phyloP scores from a whole-genome alignment of 129 eudicot genomes.

The Saussurea involucrata region DNA sequence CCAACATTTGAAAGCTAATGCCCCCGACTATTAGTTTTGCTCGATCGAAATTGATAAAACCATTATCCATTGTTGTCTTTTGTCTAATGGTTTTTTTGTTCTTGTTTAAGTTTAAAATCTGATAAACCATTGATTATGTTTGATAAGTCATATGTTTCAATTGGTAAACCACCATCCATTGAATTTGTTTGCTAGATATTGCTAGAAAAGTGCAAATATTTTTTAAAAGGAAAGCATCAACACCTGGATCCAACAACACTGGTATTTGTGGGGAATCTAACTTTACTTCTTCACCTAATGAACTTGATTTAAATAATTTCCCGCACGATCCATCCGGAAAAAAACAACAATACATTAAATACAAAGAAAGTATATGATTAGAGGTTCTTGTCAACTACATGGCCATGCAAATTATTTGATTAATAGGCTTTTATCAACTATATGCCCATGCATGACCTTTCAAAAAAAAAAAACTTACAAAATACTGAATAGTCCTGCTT shows the following conservation, averaged over 20 bases:
- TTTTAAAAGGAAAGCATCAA: neutral
- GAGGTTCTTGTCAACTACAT: neutral
- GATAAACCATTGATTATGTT: neutral
- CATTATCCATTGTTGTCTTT: too few relatives aligned
- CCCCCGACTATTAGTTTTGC: neutral
- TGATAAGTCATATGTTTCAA: neutral
- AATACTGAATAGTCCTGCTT: too few relatives aligned
- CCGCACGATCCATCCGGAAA: neutral
- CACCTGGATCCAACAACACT: neutral
- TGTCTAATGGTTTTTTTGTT: neutral
- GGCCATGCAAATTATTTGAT: too few relatives aligned
- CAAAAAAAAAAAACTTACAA: too few relatives aligned
- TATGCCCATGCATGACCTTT: too few relatives aligned
- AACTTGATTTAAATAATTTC: neutral
- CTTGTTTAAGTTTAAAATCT: neutral
- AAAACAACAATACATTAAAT: neutral
- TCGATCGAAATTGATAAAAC: neutral
- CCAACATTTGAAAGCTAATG: neutral
- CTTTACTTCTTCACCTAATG: neutral
- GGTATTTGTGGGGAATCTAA: neutral
- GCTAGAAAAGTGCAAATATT: neutral
- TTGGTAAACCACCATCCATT: neutral
- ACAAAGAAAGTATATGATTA: neutral
- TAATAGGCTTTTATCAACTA: too few relatives aligned
- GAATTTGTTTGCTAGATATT: neutral